These are phyloP conservation scores for Hymenoscyphus scutula DNA, from an alignment of 2,329 filamentous ascomycete species.

Conservation along the genomic window DNA sequence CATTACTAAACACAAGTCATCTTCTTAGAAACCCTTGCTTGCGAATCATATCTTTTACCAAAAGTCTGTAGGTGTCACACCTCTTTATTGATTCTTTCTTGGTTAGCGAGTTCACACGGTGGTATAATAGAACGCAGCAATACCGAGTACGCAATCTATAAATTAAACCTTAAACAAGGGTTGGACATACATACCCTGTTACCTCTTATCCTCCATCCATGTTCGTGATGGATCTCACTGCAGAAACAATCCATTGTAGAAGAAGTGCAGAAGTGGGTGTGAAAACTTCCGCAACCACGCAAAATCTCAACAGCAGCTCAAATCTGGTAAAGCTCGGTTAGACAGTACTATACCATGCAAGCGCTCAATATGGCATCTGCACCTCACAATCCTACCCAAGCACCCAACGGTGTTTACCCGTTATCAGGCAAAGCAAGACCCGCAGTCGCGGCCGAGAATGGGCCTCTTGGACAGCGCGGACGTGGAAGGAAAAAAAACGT, in stretches of 20 bases:
- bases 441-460: not conserved
- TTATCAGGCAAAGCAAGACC: slow-evolving; percentile 1
- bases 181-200: too few species aligned
- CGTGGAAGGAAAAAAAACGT: not conserved
- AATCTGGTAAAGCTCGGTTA: not conserved
- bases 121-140: too few species aligned
- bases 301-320: not conserved
- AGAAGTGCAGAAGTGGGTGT: not conserved
- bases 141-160: too few species aligned
- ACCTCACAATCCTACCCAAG: not conserved
- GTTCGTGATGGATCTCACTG: not conserved
- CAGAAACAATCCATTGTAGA: not conserved
- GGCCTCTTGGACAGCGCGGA: not conserved
- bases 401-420: not conserved
- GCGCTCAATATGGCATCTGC: not conserved
- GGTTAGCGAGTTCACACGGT: not conserved
- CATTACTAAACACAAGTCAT: not conserved
- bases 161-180: not conserved
- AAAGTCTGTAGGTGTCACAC: not conserved
- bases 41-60: not conserved
- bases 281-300: not conserved
- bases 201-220: not conserved
- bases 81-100: not conserved
- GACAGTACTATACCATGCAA: not conserved
- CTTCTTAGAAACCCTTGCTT: not conserved